Conservation (phyloP, 2,329 filamentous ascomycete genomes). For the Penicillium capsulatum region DNA sequence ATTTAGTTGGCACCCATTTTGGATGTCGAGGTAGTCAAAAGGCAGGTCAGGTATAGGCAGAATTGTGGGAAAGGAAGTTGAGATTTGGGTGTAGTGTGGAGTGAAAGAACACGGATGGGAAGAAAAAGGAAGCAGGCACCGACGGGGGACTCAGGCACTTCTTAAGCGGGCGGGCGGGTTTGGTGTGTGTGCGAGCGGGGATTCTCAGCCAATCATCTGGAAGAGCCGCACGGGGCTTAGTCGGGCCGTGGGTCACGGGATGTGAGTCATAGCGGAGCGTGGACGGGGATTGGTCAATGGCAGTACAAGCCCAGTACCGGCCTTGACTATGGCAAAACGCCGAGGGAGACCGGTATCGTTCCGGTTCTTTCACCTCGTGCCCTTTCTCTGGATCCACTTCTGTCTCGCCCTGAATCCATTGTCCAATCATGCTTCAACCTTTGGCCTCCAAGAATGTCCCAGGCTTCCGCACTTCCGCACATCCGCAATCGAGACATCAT, state of each 20-base stretch:
- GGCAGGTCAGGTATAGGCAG: constrained; percentile 11
- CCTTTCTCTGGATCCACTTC: constrained; percentile 1
- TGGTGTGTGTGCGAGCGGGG: constrained; percentile 14
- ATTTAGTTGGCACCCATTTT: constrained; percentile 43
- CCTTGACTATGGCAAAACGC: too few species aligned
- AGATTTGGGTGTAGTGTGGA: constrained; percentile 3
- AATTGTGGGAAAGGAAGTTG: constrained; percentile 14
- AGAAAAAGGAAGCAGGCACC: constrained; percentile 33
- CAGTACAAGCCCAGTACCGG: neutral
- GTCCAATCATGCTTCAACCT: constrained; percentile 7
- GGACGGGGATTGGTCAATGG: constrained; percentile 25
- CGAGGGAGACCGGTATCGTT: neutral
- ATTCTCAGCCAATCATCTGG: constrained; percentile 24
- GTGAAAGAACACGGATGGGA: constrained; percentile 12
- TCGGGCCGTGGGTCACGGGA: constrained; percentile 24
- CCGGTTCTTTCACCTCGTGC: too few species aligned
- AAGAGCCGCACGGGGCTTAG: constrained; percentile 15
- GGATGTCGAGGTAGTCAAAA: constrained; percentile 22
- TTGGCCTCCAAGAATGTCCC: constrained; percentile 5
- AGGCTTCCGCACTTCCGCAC: constrained; percentile 16
- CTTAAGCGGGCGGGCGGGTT: constrained; percentile 29
- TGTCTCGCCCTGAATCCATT: constrained; percentile 5
- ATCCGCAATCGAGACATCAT: constrained; percentile 2
- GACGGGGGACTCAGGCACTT: constrained; percentile 38
- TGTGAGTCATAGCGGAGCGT: constrained; percentile 36